Base-by-base conservation (phyloP, 1,284 basidiomycete genomes). In the Ganoderma leucocontextum region DNA sequence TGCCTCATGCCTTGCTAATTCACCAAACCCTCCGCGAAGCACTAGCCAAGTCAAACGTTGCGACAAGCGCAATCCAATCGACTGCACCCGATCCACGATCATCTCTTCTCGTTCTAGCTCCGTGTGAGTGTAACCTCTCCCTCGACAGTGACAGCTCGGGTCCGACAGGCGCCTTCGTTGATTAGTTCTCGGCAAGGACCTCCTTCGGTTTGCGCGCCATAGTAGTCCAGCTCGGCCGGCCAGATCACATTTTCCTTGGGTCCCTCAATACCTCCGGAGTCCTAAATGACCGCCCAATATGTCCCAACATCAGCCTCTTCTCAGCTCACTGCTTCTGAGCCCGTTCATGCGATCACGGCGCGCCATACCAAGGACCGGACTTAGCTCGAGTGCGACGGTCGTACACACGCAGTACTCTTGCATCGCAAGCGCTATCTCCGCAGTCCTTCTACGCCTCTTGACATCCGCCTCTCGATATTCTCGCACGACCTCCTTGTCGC, bases 221-320 rank as follows among this genome's bases (percentile, higher is more conserved):
- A 35, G 35, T 10, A n/a, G 55, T 58, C 8, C 55, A 38, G 19
- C 36, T 58, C 35, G 35, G 36, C 33, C 17, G 33, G 9, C 35
- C 4, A 8, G 9, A 36, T 17, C 2, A n/a, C 19, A 17, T 36
- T 22, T 4, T 38, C 55, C 55, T 22, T 7, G 10, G n/a, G 35
- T n/a, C 17, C 17, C 52, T 55, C 52, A 55, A 55, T 55, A 55
- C 52, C 12, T 6, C 55, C 55, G 55, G 36, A 38, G 55, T 10
- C 19, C 36, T 58, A 58, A 36, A 33, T 58, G 55, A 38, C 55
- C 29, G 17, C 33, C 36, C 36, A 58, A 17, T 19, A 6, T 35
- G 33, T 58, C 55, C 55, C 19, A 38, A 55, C 53, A 35, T 19
- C 53, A 19, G 53, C 15, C 3, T 17, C 19, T 10, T 58, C 35